Base-by-base conservation (phyloP, 225 moss, liverwort and hornwort genomes). In the Rhytidiadelphus loreus region DNA sequence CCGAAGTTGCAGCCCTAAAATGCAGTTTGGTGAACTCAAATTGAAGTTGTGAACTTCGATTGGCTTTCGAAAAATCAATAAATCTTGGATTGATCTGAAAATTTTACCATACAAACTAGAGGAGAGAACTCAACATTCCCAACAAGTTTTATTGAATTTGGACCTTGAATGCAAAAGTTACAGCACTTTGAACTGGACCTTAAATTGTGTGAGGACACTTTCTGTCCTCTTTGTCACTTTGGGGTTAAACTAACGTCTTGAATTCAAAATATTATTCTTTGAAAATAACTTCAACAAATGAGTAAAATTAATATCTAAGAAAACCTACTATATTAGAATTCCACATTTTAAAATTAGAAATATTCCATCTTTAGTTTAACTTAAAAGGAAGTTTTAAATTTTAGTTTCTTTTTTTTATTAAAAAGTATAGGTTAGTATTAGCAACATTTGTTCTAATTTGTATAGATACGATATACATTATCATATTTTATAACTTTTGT, bases 191-290 rank as follows among this genome's bases (percentile, higher is more conserved):
- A n/a, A n/a, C n/a, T n/a, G n/a, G n/a, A n/a, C n/a, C n/a, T n/a
- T n/a, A n/a, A n/a, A n/a, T n/a, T n/a, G n/a, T n/a, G n/a, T n/a
- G n/a, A n/a, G n/a, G n/a, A n/a, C n/a, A n/a, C n/a, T n/a, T n/a
- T n/a, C n/a, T n/a, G n/a, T n/a, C n/a, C n/a, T n/a, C n/a, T n/a
- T n/a, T n/a, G n/a, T n/a, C n/a, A n/a, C n/a, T n/a, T n/a, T n/a
- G n/a, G n/a, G n/a, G n/a, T n/a, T 1, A 7, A n/a, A n/a, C 22
- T n/a, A 68, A n/a, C 2, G 22, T 21, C 22, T 21, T n/a, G 2
- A 12, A 1, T 68, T 68, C 6, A 22, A n/a, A 22, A 68, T n/a
- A n/a, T 68, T 23, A n/a, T 2, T 12, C 2, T 39, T 68, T 22
- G 12, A 23, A 68, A 39, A 23, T 23, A 23, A 23, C 12, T 46